Evolutionary conservation across 2,329 filamentous ascomycete genomes (phyloP).

Genomic region (Bipolaris bicolor): DNA sequence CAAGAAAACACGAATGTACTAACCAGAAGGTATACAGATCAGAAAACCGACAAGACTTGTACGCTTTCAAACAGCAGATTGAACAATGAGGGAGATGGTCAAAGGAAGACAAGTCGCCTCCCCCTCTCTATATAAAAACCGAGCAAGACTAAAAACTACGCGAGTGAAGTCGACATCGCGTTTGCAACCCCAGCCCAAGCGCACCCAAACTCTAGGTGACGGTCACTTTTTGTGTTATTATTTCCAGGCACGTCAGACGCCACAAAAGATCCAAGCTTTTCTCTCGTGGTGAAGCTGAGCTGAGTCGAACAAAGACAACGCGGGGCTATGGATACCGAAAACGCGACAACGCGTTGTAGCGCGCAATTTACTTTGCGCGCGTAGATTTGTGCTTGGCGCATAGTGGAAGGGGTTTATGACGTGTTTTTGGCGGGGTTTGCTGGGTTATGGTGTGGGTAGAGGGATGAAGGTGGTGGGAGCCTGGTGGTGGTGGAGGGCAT

Average conservation of each 20-base stretch:
- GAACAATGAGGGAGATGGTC: neutral
- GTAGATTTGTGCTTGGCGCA: no score
- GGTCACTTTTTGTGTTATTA: neutral
- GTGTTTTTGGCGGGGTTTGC: no score
- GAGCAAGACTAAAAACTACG: neutral
- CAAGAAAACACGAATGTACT: neutral
- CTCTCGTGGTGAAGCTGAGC: neutral
- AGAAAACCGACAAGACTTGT: neutral
- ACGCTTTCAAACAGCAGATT: neutral
- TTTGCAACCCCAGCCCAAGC: neutral
- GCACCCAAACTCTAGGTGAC: neutral
- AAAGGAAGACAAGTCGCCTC: neutral
- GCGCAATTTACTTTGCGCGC: neutral
- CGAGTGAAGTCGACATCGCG: neutral
- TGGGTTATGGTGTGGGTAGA: no score
- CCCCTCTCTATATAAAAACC: neutral
- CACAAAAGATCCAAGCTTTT: neutral
- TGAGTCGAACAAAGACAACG: neutral
- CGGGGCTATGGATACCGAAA: neutral
- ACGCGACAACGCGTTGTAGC: neutral
- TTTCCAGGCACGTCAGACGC: neutral
- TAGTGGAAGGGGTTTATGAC: no score
- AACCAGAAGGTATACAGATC: conserved; percentile 1
- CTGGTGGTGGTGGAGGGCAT: no score
- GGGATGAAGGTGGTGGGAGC: no score